phyloP scores from a whole-genome alignment of 331 rosid genomes.

The Rhamnella rubrinervis region DNA sequence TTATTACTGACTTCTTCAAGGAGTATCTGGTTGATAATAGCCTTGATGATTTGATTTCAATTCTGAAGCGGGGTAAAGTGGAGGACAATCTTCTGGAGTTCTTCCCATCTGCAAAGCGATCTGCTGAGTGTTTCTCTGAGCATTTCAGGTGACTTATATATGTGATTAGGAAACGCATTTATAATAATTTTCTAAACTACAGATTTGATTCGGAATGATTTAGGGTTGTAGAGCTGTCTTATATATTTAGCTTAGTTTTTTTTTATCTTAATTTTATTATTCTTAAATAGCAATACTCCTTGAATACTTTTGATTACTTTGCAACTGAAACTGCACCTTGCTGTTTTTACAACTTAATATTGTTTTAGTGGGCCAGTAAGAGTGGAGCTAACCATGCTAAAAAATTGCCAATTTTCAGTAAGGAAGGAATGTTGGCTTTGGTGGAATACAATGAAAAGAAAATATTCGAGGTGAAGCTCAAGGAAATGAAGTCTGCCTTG shows the following conservation, averaged over 20 bases:
- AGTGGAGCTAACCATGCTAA: constrained; percentile 13
- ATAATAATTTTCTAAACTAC: not conserved
- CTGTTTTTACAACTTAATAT: not conserved
- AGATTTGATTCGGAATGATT: not conserved
- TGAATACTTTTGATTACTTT: no score
- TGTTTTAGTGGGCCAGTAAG: not conserved
- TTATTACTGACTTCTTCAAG: constrained; percentile 95
- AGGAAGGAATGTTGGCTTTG: constrained; percentile 86
- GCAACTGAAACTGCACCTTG: no score
- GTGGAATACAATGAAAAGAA: constrained; percentile 98
- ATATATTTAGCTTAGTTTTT: not conserved
- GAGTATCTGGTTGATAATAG: constrained; percentile 90
- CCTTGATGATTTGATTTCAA: constrained; percentile 97
- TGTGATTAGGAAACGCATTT: not conserved
- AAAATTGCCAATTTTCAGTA: constrained; percentile 46
- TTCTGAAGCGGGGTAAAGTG: constrained; percentile 92
- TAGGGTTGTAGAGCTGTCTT: not conserved
- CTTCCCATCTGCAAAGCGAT: constrained; percentile 82
- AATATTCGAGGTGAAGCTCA: constrained; percentile 90
- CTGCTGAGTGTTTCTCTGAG: constrained; percentile 85
- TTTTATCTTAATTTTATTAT: not conserved
- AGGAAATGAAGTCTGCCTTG: constrained; percentile 93
- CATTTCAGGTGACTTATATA: constrained; percentile 76
- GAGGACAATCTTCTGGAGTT: constrained; percentile 91
- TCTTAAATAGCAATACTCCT: constrained; percentile 4